Evolutionary conservation across 2,329 filamentous ascomycete species (phyloP), one percentile per base, ranked within the genome.

Genomic region (Cercospora sp.): DNA sequence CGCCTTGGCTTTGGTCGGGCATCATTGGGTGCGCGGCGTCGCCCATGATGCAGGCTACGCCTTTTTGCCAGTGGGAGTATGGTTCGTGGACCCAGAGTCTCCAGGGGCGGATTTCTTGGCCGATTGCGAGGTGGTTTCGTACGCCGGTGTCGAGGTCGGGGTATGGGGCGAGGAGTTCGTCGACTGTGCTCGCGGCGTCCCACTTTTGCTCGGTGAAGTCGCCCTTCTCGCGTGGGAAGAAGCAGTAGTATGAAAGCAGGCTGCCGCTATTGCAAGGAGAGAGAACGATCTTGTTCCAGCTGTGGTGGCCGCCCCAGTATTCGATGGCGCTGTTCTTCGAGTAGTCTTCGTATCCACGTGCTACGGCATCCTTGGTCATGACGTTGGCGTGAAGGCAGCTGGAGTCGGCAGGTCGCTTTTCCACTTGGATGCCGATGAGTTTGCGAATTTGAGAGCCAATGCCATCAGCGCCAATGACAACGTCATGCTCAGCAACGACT

Each of bases 301-400:
- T 87, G 65, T 88, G 86, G 63, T 87, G 85, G 1, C 89, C 89
- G 28, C 89, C 89, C 89, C 89, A 91, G 80, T 90, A 91, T 77
- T 91, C 87, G 0, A 91, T 80, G 0, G 88, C 89, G 28, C 77
- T 81, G 78, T 91, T 77, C 36, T 83, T 74, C 0, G 87, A 87
- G 78, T 89, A 90, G 75, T 91, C 87, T 33, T 87, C 83, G 0
- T 91, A 83, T 2, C 89, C 89, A 0, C 86, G 80, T 66, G 81
- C 81, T 31, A 87, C 83, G 0, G 86, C 87, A n/a, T 89, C 83
- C 42, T 86, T 85, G 0, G 88, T 89, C 20, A 78, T 78, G 65
- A 91, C 87, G 74, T 90, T 91, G 69, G 86, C 83, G 75, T 90
- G 89, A 0, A 90, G 80, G 73, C 89, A 91, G 77, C 84, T 87